Evolutionary conservation across 169 alveolate species (phyloP), one percentile per base, ranked within the genome.

Genomic region (Eimeria falciformis): DNA sequence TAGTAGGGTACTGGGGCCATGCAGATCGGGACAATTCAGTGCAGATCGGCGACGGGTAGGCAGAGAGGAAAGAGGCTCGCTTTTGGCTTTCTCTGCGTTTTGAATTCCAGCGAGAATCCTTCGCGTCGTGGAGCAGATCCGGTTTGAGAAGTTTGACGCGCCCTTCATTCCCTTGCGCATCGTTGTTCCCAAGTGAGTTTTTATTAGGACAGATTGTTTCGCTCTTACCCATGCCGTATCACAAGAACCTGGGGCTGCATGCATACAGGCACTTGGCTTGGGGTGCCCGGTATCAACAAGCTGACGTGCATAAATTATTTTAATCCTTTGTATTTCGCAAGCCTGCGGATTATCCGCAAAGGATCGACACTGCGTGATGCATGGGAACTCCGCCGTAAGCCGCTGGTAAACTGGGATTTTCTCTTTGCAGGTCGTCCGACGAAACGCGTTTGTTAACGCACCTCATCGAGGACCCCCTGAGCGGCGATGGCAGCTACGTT

Each of bases 401-500:
- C 0, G 9, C 33, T 18, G 56, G 56, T 17, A 50, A 18, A 7
- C 21, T 37, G 56, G 12, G 18, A 37, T 27, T 18, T 82, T 6
- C 25, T 66, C 18, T 25, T 37, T 66, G 47, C 93, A 89, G 93
- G 81, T 89, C 93, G 4, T 68, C 46, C 6, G 93, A 89, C 66
- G 93, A 89, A 50, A 89, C 93, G 21, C 88, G 93, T 25, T 40
- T 89, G 66, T 47, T 89, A 79, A 75, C 93, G 68, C 93, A 78
- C 43, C 50, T 90, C 62, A 84, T 90, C 23, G 93, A 90, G 46
- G 93, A 90, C 45, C 88, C 93, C 4, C 18, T 90, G 58, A 69
- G 90, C 46, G 93, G 93, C 29, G 93, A 90, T 23, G 90, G 84
- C 37, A 68, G 93, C 90, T 90, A 90, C 84, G 93, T 90, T 50